These are phyloP conservation scores for Sarocladium strictum DNA, from an alignment of 2,329 filamentous ascomycete genomes.

Conservation along the genomic window DNA sequence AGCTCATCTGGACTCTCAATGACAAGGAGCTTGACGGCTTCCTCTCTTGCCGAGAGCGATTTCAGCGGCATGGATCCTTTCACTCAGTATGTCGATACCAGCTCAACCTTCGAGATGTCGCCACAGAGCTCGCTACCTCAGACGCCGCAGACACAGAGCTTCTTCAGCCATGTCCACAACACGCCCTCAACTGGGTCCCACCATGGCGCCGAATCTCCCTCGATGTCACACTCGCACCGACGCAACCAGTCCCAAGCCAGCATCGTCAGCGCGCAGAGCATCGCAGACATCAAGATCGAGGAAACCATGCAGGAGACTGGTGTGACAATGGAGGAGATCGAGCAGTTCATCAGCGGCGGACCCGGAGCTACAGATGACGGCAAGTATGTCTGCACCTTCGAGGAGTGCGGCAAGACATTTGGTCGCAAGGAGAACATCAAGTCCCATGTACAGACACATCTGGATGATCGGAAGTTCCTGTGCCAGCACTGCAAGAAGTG, in stretches of 20 bases:
- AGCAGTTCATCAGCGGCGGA: slow-evolving; percentile 66
- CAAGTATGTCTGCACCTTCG: slow-evolving; percentile 72
- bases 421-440: slow-evolving; percentile 99
- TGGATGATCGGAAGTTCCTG: slow-evolving; percentile 91
- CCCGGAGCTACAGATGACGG: slow-evolving; percentile 56
- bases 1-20: slow-evolving; percentile 2
- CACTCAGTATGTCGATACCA: not conserved
- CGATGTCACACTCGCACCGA: slow-evolving; percentile 32
- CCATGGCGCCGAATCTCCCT: not conserved
- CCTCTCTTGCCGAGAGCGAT: not conserved
- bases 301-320: slow-evolving; percentile 71
- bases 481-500: slow-evolving; percentile 92
- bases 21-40: slow-evolving; percentile 4
- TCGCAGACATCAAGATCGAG: slow-evolving; percentile 57
- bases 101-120: not conserved
- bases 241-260: slow-evolving; percentile 56
- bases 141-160: slow-evolving; percentile 24
- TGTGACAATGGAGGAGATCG: slow-evolving; percentile 79
- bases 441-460: slow-evolving; percentile 94
- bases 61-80: slow-evolving; percentile 2
- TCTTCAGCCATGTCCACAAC: slow-evolving; percentile 28
- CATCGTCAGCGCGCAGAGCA: slow-evolving; percentile 52
- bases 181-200: slow-evolving; percentile 11
- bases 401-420: slow-evolving; percentile 82
- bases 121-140: slow-evolving; percentile 14